These are phyloP conservation scores for Phytophthora pini DNA, from an alignment of 352 stramenopile genomes.

Conservation along the genomic window DNA sequence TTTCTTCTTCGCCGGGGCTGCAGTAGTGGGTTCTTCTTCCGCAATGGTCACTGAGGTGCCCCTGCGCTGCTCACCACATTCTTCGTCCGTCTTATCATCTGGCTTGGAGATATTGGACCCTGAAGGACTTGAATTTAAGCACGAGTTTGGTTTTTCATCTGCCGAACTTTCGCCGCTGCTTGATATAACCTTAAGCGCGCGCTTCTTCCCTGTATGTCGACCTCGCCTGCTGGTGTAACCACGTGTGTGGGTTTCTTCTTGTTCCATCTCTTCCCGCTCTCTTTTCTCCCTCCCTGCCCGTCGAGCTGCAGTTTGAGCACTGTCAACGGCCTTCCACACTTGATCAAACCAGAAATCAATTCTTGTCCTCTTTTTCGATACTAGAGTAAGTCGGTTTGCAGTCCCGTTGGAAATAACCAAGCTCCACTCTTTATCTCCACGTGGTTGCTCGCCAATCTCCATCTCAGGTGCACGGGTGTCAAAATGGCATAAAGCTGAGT, in stretches of 20 bases:
- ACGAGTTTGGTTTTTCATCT: not conserved
- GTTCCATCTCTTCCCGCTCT: slow-evolving; percentile 25
- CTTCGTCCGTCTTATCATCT: slow-evolving; percentile 31
- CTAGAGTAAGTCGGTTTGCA: slow-evolving; percentile 20
- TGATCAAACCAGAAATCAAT: slow-evolving; percentile 72
- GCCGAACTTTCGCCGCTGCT: slow-evolving; percentile 5
- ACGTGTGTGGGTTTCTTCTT: slow-evolving; percentile 19
- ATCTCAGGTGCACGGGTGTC: slow-evolving; percentile 28
- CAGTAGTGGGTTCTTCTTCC: slow-evolving; percentile 11
- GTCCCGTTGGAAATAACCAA: slow-evolving; percentile 35
- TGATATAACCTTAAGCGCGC: slow-evolving; percentile 11
- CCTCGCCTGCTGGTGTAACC: not conserved
- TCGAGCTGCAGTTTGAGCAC: slow-evolving; percentile 15
- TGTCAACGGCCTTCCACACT: slow-evolving; percentile 49
- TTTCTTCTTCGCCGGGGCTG: slow-evolving; percentile 19
- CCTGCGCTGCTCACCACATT: slow-evolving; percentile 21
- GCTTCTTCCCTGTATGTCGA: slow-evolving; percentile 25
- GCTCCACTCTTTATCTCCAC: slow-evolving; percentile 49
- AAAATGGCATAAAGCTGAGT: slow-evolving; percentile 32
- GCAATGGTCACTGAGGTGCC: slow-evolving; percentile 5
- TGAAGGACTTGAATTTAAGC: slow-evolving; percentile 11
- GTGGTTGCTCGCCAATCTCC: slow-evolving; percentile 37
- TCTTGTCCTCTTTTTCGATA: slow-evolving; percentile 53
- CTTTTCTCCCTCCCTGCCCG: slow-evolving; percentile 29
- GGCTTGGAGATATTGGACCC: slow-evolving; percentile 19